These are phyloP conservation scores for Cryptococcus neoformans DNA, from an alignment of 1,284 basidiomycete genomes.

Conservation along the genomic window DNA sequence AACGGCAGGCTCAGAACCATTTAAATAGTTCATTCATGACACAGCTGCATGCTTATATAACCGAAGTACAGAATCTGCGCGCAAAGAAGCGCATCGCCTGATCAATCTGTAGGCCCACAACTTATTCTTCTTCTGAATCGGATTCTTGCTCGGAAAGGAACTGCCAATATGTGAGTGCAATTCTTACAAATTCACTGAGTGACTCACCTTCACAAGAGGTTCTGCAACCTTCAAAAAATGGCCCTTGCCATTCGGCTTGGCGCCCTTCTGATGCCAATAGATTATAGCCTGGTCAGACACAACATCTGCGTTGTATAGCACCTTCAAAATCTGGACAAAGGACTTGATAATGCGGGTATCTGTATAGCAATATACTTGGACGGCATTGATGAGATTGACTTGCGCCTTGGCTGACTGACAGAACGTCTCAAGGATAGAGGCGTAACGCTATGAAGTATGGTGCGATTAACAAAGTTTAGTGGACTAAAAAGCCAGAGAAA, in stretches of 20 bases:
- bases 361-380: slow-evolving; percentile 92
- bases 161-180: too few species aligned
- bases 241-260: slow-evolving; percentile 89
- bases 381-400: slow-evolving; percentile 86
- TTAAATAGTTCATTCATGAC: too few species aligned
- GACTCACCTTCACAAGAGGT: slow-evolving; percentile 66
- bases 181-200: too few species aligned
- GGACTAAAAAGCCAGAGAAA: slow-evolving; percentile 7
- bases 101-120: too few species aligned
- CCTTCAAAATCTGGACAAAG: slow-evolving; percentile 91
- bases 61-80: too few species aligned
- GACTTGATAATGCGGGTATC: slow-evolving; percentile 90
- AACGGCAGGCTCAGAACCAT: too few species aligned
- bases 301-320: slow-evolving; percentile 92
- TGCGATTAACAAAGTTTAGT: background rate
- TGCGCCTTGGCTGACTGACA: slow-evolving; percentile 81
- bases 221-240: slow-evolving; percentile 89
- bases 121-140: slow-evolving; percentile 36
- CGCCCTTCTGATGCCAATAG: slow-evolving; percentile 96
- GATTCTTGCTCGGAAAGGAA: slow-evolving; percentile 45
- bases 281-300: slow-evolving; percentile 93
- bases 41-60: too few species aligned
- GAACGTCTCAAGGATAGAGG: slow-evolving; percentile 83
- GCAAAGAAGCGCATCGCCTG: too few species aligned
- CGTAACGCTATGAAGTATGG: slow-evolving; percentile 60